These are phyloP conservation scores for Mayamaea pseudoterrestris DNA, from an alignment of 108 stramenopile species.

Conservation along the genomic window DNA sequence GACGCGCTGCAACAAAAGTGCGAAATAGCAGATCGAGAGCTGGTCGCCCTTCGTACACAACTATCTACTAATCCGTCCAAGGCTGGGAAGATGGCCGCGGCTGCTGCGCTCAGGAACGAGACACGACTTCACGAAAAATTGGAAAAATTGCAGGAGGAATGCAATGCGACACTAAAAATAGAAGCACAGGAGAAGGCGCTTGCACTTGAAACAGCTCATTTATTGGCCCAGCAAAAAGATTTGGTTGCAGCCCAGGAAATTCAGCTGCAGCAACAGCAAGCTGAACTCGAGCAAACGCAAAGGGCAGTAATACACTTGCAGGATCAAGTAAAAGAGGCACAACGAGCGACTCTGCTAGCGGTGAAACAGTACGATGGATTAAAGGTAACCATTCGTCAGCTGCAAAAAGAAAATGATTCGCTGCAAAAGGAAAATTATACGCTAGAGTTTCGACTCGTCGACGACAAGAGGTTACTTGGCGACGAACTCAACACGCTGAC, in stretches of 20 bases:
- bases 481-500: conserved; percentile 65
- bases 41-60: conserved; percentile 11
- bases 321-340: conserved; percentile 43
- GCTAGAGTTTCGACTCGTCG: conserved; percentile 35
- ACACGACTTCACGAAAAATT: conserved; percentile 49
- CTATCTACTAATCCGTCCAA: conserved; percentile 9
- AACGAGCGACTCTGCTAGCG: conserved; percentile 49
- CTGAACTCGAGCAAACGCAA: conserved; percentile 29
- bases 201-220: conserved; percentile 30
- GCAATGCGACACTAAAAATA: conserved; percentile 32
- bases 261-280: conserved; percentile 30
- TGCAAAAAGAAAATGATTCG: conserved; percentile 65
- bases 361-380: conserved; percentile 73
- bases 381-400: conserved; percentile 57
- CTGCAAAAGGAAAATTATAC: conserved; percentile 43
- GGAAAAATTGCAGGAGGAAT: conserved; percentile 54
- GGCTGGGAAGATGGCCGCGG: conserved; percentile 6
- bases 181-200: conserved; percentile 26
- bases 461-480: conserved; percentile 52
- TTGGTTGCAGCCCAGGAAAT: conserved; percentile 27
- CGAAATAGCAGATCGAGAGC: conserved; percentile 51
- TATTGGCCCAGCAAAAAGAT: conserved; percentile 32
- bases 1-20: conserved; percentile 55
- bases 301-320: conserved; percentile 44
- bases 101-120: conserved; percentile 31